Base-by-base conservation (phyloP, 768 basidiomycete genomes). In the Kwoniella dendrophila region DNA sequence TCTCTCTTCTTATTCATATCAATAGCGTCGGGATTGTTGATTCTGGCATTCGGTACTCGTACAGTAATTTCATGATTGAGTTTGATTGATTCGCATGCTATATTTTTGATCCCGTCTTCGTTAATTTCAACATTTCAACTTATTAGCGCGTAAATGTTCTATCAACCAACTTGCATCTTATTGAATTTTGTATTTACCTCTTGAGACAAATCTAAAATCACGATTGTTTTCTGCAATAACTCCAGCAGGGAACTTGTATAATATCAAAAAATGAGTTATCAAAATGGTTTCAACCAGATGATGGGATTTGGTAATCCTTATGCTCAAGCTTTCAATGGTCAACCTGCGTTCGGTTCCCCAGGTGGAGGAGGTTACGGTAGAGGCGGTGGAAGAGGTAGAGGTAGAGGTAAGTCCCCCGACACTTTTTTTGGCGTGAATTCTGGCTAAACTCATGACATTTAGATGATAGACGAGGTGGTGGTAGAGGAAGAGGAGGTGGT, bases 251-350 rank as follows among this genome's bases (percentile, higher is more conserved):
- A n/a, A n/a, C n/a, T n/a, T n/a, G n/a, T n/a, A n/a, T n/a, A n/a
- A n/a, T n/a, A n/a, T n/a, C n/a, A n/a, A n/a, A n/a, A 24, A 0
- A 70, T 70, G 64, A 66, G 51, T 59, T 70, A 59, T 43, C 56
- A 67, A 49, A 69, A 66, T 56, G 61, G 64, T 33, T 62, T 48
- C 41, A 58, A 58, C 20, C 62, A 51, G 38, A 44, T 59, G 26
- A 36, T 44, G 41, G 58, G 55, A 14, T 64, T 59, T 40, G 62
- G 48, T 24, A 56, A 56, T 38, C 55, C 55, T n/a, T 66, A 41
- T 16, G 58, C 33, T 24, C 47, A 48, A 24, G 59, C 50, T 16
- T 61, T 55, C 40, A 55, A 61, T 16, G 34, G 49, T 48, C 49
- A 29, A 26, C 67, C 62, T 50, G 69, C 71, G 20, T 59, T 64